Evolutionary conservation across 1,139 yeast species (phyloP), one percentile per base, ranked within the genome.

Genomic region (Diutina neorugosa): DNA sequence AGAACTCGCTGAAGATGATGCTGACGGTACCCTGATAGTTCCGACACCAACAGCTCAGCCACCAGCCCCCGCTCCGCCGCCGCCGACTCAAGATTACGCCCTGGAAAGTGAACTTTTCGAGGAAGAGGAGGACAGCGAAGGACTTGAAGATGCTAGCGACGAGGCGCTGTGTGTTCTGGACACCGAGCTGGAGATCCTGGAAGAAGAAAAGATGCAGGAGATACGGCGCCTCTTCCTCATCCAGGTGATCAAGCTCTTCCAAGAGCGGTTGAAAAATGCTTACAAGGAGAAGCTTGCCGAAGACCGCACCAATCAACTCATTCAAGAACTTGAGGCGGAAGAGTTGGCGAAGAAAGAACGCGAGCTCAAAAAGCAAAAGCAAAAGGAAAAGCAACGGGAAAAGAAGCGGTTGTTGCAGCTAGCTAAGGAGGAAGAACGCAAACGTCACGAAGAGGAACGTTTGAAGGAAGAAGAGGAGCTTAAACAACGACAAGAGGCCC

Each of bases 321-420:
- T 87, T 57, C 89, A 81, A 61, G 96, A 88, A 63, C 76, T 88
- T 51, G 95, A 86, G 56, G 88, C 84, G 19, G 95, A 86, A 65
- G 86, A 82, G 59, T 74, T 76, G 52, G 80, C 82, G 31, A 78
- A 82, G 62, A 81, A 79, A 62, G 90, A 84, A 59, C 81, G 81
- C 51, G 93, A 85, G 64, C 79, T 81, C 64, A 85, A 85, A 67
- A 85, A 84, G 62, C 74, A 77, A 57, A 77, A 77, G 56, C 93
- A 86, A 59, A 83, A 80, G 65, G 95, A 88, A 61, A 84, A 82
- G 69, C 82, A 84, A 55, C 83, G 84, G 63, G 94, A 87, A 60
- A 86, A 86, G 75, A 86, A 86, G 64, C 76, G 85, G 25, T 74
- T 78, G 47, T 83, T 78, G 57, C 86, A 83, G 62, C 73, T 74